Evolutionary conservation across 2,329 filamentous ascomycete species (phyloP), one percentile per base, ranked within the genome.

Genomic region (Sarocladium strictum): DNA sequence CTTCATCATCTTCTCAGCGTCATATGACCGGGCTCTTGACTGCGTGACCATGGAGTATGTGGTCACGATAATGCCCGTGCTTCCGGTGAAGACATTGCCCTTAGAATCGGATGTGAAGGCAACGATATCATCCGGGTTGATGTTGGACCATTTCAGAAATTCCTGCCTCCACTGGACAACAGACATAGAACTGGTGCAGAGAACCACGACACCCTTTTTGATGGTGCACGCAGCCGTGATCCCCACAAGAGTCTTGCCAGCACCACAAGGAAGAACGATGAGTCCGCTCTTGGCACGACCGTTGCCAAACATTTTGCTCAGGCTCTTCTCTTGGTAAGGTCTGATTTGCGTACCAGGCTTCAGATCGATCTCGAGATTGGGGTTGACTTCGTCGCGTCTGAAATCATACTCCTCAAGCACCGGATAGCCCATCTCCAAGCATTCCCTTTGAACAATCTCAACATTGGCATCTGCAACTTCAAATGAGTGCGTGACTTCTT

Each of bases 11-110:
- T 96, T 95, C 66, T 94, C 85, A 2, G 93, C 89, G 67, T 99
- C 93, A 67, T 97, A 86, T 1, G 94, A 93, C 56, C 93, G 82
- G 57, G 90, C 87, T 51, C 90, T 82, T 14, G 87, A 91, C 64
- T 94, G 89, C 9, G 90, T 96, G n/a, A 99, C 91, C 94, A 99
- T 99, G 56, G 90, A 94, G 70, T 99, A 99, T 1, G 94, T 99
- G 11, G 92, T 96, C 53, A 99, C 91, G 60, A 99, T 95, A 60
- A 99, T 92, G 66, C 94, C 94, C 1, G 94, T 96, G 65, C 90
- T 93, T 51, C 92, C 84, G 1, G 86, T 85, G 63, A 99, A 96
- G 55, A 79, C 80, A 12, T 66, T 69, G 55, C 86, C 85, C 71
- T 99, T 99, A 67, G 90, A 90, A 61, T 96, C 91, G 0, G 92